Percentiles rank a stretch among this genome's conserved stretches.
Evolutionary conservation across 768 basidiomycete species (phyloP).

Genomic region (Boletus pseudo-olivaceus): DNA sequence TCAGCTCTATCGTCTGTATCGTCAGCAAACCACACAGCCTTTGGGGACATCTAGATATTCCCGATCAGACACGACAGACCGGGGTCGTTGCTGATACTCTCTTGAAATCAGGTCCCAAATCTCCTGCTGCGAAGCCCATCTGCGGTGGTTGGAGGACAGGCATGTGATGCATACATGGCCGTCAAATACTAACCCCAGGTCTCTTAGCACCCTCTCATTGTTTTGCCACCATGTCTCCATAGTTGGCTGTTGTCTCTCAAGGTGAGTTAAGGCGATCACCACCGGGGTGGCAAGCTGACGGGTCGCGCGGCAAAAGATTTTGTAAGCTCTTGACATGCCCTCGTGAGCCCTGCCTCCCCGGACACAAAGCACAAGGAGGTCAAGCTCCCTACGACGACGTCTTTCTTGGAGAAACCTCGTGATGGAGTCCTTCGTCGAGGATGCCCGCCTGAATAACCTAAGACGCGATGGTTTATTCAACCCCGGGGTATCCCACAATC

Average conservation of each 20-base stretch:
- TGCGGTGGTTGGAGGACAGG: conserved; percentile 12
- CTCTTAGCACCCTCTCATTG: conserved; percentile 18
- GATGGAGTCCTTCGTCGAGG: background rate
- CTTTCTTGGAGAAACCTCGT: conserved; percentile 34
- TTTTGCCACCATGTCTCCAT: conserved; percentile 36
- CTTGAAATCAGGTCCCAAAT: conserved; percentile 12
- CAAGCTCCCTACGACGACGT: conserved; percentile 15
- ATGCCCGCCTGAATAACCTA: conserved; percentile 8
- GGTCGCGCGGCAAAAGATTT: conserved; percentile 29
- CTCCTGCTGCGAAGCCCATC: conserved; percentile 15
- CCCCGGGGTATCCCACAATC: conserved; percentile 35
- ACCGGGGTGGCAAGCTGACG: conserved; percentile 34
- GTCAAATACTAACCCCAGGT: conserved; percentile 22
- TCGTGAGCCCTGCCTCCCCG: conserved; percentile 16
- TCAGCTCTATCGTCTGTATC: background rate
- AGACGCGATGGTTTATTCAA: conserved; percentile 12
- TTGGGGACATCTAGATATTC: conserved; percentile 4
- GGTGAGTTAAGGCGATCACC: conserved; percentile 36
- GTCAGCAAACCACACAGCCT: conserved; percentile 24
- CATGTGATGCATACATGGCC: conserved; percentile 30
- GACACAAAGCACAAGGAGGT: conserved; percentile 24
- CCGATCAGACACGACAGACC: background rate
- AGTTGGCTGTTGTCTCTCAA: conserved; percentile 29
- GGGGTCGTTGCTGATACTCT: conserved; percentile 1
- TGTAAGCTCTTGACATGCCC: conserved; percentile 17